A percentile compares a stretch with the other conserved stretches of the same genome.
These are phyloP conservation scores for Alternaria ventricosa DNA, from an alignment of 2,329 filamentous ascomycete genomes.

Conservation along the genomic window DNA sequence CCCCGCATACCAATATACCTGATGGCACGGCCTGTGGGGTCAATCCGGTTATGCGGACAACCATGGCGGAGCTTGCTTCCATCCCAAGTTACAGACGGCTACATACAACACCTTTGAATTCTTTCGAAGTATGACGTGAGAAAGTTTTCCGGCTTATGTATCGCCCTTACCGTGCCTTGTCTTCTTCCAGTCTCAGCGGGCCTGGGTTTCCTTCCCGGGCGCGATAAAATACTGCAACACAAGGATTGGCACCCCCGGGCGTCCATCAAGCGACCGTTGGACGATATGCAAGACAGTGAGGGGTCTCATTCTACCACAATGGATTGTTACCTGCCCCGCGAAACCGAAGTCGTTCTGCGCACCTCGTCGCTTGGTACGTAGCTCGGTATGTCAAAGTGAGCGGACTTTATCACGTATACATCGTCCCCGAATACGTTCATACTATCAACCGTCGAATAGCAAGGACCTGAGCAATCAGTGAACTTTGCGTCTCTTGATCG, in stretches of 20 bases:
- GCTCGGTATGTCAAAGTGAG: neutral
- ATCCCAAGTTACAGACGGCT: neutral
- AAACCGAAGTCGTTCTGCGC: neutral
- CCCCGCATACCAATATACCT: conserved; percentile 9
- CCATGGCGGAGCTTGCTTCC: neutral
- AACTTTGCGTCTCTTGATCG: neutral
- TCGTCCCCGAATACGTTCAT: neutral
- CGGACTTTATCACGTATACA: neutral
- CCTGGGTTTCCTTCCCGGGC: neutral
- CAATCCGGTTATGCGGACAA: neutral
- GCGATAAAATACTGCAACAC: neutral
- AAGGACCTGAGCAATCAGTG: neutral
- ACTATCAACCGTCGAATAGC: neutral
- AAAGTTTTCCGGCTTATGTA: neutral
- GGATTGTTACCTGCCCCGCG: neutral
- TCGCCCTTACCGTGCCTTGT: neutral
- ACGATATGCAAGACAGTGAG: no score
- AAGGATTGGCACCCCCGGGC: neutral
- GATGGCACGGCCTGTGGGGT: neutral
- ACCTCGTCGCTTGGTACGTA: neutral
- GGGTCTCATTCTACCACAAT: neutral
- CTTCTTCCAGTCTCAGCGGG: neutral
- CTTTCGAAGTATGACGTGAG: neutral
- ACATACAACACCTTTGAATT: neutral
- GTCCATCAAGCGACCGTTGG: no score